phyloP scores from a whole-genome alignment of 2,329 filamentous ascomycete genomes.

The Purpureocillium takamizusanense region DNA sequence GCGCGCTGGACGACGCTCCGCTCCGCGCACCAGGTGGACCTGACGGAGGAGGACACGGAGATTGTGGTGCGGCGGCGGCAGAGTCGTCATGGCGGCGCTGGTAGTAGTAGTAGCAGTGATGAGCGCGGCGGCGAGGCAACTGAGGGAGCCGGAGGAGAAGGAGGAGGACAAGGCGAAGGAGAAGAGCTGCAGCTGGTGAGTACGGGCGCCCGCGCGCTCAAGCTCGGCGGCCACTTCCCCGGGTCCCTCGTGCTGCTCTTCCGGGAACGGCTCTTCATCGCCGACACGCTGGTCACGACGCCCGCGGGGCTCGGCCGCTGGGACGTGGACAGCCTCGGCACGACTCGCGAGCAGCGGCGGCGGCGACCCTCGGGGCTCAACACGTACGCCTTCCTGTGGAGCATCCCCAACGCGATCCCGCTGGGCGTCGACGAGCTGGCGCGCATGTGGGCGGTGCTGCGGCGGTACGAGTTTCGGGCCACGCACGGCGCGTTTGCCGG shows the following conservation, averaged over 20 bases:
- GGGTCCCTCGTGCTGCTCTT: constrained; percentile 62
- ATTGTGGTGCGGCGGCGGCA: too few species aligned
- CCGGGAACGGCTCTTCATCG: constrained; percentile 55
- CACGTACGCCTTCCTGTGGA: constrained; percentile 67
- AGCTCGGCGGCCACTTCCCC: constrained; percentile 72
- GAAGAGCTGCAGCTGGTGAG: constrained; percentile 24
- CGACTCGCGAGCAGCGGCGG: constrained; percentile 24
- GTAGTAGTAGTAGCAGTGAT: too few species aligned
- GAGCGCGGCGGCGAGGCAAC: too few species aligned
- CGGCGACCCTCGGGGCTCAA: constrained; percentile 31
- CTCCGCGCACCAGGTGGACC: constrained; percentile 34
- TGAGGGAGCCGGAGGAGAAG: too few species aligned
- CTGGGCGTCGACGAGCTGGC: constrained; percentile 53
- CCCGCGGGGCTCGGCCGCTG: constrained; percentile 44
- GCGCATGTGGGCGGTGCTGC: constrained; percentile 61
- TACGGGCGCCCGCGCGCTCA: constrained; percentile 51
- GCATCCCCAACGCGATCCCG: constrained; percentile 66
- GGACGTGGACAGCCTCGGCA: constrained; percentile 29
- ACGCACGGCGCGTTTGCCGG: constrained; percentile 61
- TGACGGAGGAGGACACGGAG: constrained; percentile 27
- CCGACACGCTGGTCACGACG: constrained; percentile 68
- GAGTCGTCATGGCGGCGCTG: too few species aligned
- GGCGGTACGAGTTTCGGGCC: constrained; percentile 50
- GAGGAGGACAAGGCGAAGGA: constrained; percentile 21
- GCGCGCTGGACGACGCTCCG: constrained; percentile 47